Conservation (phyloP, 257 asterid species). For the Mitragyna speciosa region DNA sequence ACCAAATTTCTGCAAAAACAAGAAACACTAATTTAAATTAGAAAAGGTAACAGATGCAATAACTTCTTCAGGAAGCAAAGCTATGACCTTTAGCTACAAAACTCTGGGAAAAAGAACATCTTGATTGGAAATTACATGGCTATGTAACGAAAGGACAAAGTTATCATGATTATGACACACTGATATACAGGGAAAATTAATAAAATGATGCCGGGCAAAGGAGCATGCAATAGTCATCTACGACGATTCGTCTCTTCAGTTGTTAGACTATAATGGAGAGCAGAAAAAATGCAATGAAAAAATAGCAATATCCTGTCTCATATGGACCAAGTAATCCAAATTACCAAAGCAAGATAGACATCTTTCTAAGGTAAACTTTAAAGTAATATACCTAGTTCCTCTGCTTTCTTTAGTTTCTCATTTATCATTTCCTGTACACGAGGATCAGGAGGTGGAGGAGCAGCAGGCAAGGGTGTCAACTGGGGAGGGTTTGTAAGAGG, state of each 20-base stretch:
- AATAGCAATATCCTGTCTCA: neutral
- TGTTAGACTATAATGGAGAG: too few species aligned
- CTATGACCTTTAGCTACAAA: neutral
- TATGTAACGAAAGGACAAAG: neutral
- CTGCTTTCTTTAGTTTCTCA: constrained; percentile 95
- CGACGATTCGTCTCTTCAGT: neutral
- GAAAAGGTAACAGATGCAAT: neutral
- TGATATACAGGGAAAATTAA: neutral
- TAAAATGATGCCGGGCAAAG: neutral
- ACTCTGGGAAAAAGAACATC: neutral
- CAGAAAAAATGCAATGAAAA: neutral
- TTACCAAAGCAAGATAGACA: neutral
- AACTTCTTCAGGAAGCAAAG: neutral
- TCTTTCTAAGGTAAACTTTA: too few species aligned
- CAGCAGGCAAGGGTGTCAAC: constrained; percentile 59
- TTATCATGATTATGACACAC: neutral
- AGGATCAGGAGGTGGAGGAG: constrained; percentile 80
- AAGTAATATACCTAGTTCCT: constrained; percentile 73
- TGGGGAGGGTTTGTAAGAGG: constrained; percentile 65
- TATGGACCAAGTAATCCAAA: neutral
- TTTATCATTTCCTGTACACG: constrained; percentile 90
- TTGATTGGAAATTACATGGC: neutral
- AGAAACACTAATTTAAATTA: neutral
- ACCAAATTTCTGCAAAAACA: too few species aligned
- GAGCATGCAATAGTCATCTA: neutral